phyloP scores from a whole-genome alignment of 1,284 basidiomycete species.

The Golubevia sp. region DNA sequence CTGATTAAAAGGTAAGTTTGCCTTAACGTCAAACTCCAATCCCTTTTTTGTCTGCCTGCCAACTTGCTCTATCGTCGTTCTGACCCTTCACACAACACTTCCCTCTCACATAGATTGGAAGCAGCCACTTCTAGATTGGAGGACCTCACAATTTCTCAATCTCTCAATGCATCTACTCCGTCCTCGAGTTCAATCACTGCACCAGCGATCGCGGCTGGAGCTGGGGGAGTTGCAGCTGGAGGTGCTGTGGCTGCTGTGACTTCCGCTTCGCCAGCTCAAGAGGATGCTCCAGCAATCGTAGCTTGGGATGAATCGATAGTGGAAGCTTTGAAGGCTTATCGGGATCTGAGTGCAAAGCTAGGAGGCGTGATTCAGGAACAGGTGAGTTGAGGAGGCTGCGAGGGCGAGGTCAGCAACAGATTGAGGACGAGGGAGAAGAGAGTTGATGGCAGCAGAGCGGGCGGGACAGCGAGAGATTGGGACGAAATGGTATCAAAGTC shows the following conservation, averaged over 20 bases:
- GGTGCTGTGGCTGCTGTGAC: slow-evolving; percentile 16
- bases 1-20: no score
- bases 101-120: no score
- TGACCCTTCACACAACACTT: background rate
- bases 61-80: slow-evolving; percentile 2
- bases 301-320: slow-evolving; percentile 42
- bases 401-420: no score
- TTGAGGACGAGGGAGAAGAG: no score
- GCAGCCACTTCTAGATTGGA: slow-evolving; percentile 93
- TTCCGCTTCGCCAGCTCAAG: slow-evolving; percentile 17
- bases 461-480: no score
- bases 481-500: no score
- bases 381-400: slow-evolving; percentile 9
- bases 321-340: slow-evolving; percentile 24
- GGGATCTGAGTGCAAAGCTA: slow-evolving; percentile 30
- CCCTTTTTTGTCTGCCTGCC: no score
- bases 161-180: background rate
- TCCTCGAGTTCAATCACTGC: background rate
- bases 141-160: slow-evolving; percentile 72
- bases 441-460: no score
- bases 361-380: slow-evolving; percentile 36
- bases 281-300: slow-evolving; percentile 30
- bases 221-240: background rate
- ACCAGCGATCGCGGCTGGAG: slow-evolving; percentile 5
- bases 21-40: no score